Evolutionary conservation across 164 flowering plant species (phyloP), one percentile per base, ranked within the genome.

Genomic region (Litsea cubeba): DNA sequence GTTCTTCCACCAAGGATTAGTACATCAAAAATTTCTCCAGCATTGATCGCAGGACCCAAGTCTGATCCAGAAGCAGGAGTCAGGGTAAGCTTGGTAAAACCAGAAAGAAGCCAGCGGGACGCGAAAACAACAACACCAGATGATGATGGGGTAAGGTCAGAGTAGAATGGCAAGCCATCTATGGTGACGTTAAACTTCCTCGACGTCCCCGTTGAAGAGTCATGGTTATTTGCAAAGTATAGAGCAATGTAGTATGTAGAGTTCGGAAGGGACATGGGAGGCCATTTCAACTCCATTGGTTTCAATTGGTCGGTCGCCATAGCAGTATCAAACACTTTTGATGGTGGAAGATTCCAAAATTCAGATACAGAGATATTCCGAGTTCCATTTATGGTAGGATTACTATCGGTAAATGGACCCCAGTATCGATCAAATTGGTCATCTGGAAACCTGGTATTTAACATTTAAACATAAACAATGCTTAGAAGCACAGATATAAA

Each of bases 281-380:
- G 98, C 99, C 99, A 95, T 50, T 35, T 84, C 40, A 93, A 76
- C 77, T 85, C 88, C 79, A 90, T 8, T 12, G 87, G 82, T 73
- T 78, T 78, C 11, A 64, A 51, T 74, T 72, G 75, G 62, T 68
- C 65, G 14, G 79, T 73, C 26, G 83, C 69, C 66, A 90, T 70
- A 58, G 80, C 84, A 46, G 90, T 86, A 46, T 90, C 87, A 72
- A 91, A 95, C 23, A 90, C 77, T 76, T 84, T 93, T 69, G 74
- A 49, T 18, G 99, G 97, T 11, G 99, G 99, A 3, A 84, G 84
- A 77, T 93, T 95, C 99, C 99, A 95, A 72, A 95, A 76, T 50
- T 87, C 90, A 57, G 91, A 85, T 77, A 78, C 85, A 23, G 89
- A 69, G 12, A 88, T 71, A 71, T 83, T 88, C 72, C 72, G 78